Base-by-base conservation (phyloP, 306 rosid species). In the Prunus dulcis region DNA sequence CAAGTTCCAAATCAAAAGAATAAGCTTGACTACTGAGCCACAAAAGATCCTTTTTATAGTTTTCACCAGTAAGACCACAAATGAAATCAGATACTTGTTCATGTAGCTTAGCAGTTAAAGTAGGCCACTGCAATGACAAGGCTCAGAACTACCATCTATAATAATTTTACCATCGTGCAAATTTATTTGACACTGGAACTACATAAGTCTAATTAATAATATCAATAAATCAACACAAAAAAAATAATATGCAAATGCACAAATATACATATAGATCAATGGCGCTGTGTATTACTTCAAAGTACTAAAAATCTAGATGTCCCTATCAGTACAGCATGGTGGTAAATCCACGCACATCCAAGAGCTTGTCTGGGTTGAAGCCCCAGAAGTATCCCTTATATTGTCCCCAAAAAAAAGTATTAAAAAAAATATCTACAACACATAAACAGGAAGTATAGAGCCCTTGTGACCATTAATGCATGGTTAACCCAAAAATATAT, bases 1-100 rank as follows among this genome's bases (percentile, higher is more conserved):
- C 22, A 47, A 58, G 50, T 47, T 76, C 60, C 58, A 65, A 77
- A 66, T 64, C 74, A 45, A 88, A 76, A 67, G 56, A 64, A 52
- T 65, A 32, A 52, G 69, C 68, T 71, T 41, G 80, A 5, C 2
- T 20, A 6, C 34, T 46, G 51, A 58, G 12, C 12, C 32, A 43
- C 49, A 67, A 20, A 19, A 49, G 32, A 41, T 41, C 14, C 17
- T 12, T 30, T 22, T 38, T 22, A 34, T 14, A 22, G 13, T 56
- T 72, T 57, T 56, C 22, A 72, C 28, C 23, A 20, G 55, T 52
- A 68, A 28, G 63, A 55, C 55, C 53, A 72, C 22, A 72, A 72
- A 43, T 53, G 32, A 50, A 51, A 30, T n/a, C 20, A 71, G 30
- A 19, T 32, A 52, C 63, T 27, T 2, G 10, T 51, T 51, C 46